These are phyloP conservation scores for Aspergillus puulaauensis DNA, from an alignment of 2,329 filamentous ascomycete species.

Conservation along the genomic window DNA sequence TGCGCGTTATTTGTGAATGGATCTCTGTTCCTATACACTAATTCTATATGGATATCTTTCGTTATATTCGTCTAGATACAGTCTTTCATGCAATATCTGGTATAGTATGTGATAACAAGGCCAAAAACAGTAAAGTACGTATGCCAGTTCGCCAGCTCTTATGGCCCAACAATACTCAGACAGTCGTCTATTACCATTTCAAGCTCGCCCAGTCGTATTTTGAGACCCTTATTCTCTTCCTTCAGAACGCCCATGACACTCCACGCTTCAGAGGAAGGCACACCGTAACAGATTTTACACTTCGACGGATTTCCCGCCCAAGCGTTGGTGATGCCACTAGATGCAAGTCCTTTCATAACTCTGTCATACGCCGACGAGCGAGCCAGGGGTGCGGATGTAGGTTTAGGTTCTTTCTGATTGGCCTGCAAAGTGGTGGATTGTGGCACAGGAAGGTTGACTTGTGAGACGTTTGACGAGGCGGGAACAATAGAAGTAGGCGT, in stretches of 20 bases:
- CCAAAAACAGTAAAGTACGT: background rate
- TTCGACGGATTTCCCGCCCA: constrained; percentile 31
- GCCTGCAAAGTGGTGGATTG: constrained; percentile 34
- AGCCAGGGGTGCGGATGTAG: constrained; percentile 16
- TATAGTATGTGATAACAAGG: constrained; percentile 2
- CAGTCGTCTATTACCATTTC: constrained; percentile 58
- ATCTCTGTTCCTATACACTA: background rate
- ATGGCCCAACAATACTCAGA: constrained; percentile 51
- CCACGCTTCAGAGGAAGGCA: constrained; percentile 51
- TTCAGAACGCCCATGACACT: constrained; percentile 52
- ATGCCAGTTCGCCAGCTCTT: background rate
- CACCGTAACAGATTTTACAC: constrained; percentile 44
- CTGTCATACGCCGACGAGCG: constrained; percentile 43
- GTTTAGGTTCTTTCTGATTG: constrained; percentile 30
- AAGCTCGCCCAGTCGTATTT: constrained; percentile 53
- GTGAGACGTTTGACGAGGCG: constrained; percentile 38
- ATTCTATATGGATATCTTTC: background rate
- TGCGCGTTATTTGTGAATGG: background rate
- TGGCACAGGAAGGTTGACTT: constrained; percentile 29
- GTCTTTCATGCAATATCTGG: background rate
- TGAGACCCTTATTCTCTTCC: constrained; percentile 55
- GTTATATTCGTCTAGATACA: constrained; percentile 3
- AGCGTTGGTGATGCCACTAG: constrained; percentile 32
- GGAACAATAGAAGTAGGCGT: constrained; percentile 38
- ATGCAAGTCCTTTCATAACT: constrained; percentile 42